Percentiles rank a stretch among this genome's conserved stretches.
phyloP scores from a whole-genome alignment of 2,329 filamentous ascomycete species.

The Gnomoniopsis sp. region DNA sequence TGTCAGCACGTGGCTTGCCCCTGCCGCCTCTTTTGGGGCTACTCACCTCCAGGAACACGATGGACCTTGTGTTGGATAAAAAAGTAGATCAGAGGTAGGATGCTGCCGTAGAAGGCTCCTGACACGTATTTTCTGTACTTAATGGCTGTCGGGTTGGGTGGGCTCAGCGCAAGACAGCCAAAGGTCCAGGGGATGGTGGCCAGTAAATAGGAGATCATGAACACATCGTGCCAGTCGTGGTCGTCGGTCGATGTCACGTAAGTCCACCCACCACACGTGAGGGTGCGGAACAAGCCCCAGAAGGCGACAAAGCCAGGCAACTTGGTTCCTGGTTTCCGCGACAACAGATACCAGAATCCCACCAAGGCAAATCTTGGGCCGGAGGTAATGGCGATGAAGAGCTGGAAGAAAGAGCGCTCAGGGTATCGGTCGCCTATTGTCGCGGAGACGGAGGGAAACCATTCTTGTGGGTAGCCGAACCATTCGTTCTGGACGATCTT shows the following conservation, averaged over 20 bases:
- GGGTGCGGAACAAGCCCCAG: conserved; percentile 79
- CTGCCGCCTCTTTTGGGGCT: not conserved
- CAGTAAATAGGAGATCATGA: conserved; percentile 98
- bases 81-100: conserved; percentile 89
- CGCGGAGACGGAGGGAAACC: conserved; percentile 93
- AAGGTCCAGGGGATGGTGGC: conserved; percentile 93
- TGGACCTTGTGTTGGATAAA: conserved; percentile 99
- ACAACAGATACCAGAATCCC: conserved; percentile 87
- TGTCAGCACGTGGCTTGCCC: not conserved
- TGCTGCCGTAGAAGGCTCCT: conserved; percentile 80
- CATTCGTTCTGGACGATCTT: conserved; percentile 99
- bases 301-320: conserved; percentile 79
- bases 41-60: conserved; percentile 83
- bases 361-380: conserved; percentile 91
- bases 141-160: conserved; percentile 75
- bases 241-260: conserved; percentile 98
- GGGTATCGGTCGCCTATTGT: conserved; percentile 98
- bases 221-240: conserved; percentile 97
- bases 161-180: conserved; percentile 84
- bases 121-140: conserved; percentile 87
- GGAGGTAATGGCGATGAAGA: conserved; percentile 96
- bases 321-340: conserved; percentile 67
- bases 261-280: conserved; percentile 97
- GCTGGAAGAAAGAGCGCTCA: conserved; percentile 92
- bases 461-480: conserved; percentile 90